phyloP scores from a whole-genome alignment of 2,329 filamentous ascomycete genomes.

The Aspergillus sp. region DNA sequence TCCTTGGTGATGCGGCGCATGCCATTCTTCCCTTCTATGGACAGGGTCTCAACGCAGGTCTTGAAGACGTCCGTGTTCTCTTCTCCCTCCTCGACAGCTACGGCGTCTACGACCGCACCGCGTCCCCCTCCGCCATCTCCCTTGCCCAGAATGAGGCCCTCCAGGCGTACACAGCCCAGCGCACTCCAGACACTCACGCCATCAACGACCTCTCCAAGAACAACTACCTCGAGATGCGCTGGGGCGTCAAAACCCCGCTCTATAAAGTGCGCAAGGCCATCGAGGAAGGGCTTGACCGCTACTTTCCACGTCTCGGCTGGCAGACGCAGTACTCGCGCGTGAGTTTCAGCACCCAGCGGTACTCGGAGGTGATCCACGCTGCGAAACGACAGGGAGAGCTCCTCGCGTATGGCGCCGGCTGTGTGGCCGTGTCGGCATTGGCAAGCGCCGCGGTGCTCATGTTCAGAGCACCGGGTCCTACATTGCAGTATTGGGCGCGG shows the following conservation, averaged over 20 bases:
- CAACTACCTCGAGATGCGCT: slow-evolving; percentile 92
- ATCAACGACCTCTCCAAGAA: slow-evolving; percentile 87
- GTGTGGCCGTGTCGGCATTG: slow-evolving; percentile 21
- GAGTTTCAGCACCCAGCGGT: slow-evolving; percentile 87
- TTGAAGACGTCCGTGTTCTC: slow-evolving; percentile 86
- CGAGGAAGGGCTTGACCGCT: slow-evolving; percentile 73
- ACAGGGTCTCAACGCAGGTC: slow-evolving; percentile 92
- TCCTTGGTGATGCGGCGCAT: slow-evolving; percentile 89
- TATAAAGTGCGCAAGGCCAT: slow-evolving; percentile 78
- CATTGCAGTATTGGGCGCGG: slow-evolving; percentile 9
- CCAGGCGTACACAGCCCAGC: slow-evolving; percentile 63
- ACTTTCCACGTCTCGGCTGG: slow-evolving; percentile 72
- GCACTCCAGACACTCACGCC: slow-evolving; percentile 70
- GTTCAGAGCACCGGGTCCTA: slow-evolving; percentile 22
- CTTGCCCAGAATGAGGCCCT: slow-evolving; percentile 42
- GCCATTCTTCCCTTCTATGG: slow-evolving; percentile 99
- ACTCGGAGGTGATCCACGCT: slow-evolving; percentile 67
- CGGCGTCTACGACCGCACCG: slow-evolving; percentile 30
- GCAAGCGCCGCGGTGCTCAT: slow-evolving; percentile 21
- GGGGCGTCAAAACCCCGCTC: slow-evolving; percentile 65
- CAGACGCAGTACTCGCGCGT: slow-evolving; percentile 86
- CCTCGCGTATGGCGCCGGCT: slow-evolving; percentile 38
- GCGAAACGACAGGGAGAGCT: slow-evolving; percentile 62
- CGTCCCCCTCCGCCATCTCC: slow-evolving; percentile 25
- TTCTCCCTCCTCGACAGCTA: slow-evolving; percentile 69